Base-by-base conservation (phyloP, 495 filamentous ascomycete species). In the Daldinia childiae region DNA sequence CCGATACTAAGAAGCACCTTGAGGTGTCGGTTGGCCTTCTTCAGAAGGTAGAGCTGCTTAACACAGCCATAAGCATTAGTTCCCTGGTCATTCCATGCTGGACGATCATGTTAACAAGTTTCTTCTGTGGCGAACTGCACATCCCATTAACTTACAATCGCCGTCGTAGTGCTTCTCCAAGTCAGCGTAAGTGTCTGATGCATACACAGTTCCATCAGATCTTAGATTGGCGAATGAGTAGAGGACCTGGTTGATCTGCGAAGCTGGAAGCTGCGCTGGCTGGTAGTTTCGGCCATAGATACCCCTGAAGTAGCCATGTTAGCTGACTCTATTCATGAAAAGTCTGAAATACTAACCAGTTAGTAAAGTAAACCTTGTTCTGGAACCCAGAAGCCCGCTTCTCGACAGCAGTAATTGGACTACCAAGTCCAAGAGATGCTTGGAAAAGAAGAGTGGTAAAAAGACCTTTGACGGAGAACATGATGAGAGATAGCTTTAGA, bases 191-290 rank as follows among this genome's bases (percentile, higher is more conserved):
- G 76, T 62, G 69, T 91, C 89, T 0, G 86, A 76, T 74, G 80
- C 70, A 79, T 82, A 78, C 82, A 97, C 94, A 78, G 93, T 90
- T 24, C 95, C 95, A 32, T 91, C 90, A 0, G 90, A 82, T 0
- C 86, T 84, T n/a, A 97, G 80, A 76, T 97, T 95, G 66, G 92
- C 93, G 77, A 98, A 98, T 32, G 94, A 86, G 77, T 97, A 97
- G 6, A 97, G 85, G 3, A 98, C 84, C 76, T 97, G 93, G 6
- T 92, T 97, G 64, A 98, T 79, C 66, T 97, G 87, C 15, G 89
- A 84, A 0, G 87, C 92, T 0, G 94, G 94, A 24, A 98, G 84
- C 72, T 95, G 88, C 62, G 91, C 86, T 2, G 93, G 92, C 59
- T 94, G 87, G 78, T 93, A 92, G 71, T 92, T 89, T 71, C 94